Evolutionary conservation across 306 rosid genomes (phyloP), one percentile per base, ranked within the genome.

Genomic region (Fragaria vesca): DNA sequence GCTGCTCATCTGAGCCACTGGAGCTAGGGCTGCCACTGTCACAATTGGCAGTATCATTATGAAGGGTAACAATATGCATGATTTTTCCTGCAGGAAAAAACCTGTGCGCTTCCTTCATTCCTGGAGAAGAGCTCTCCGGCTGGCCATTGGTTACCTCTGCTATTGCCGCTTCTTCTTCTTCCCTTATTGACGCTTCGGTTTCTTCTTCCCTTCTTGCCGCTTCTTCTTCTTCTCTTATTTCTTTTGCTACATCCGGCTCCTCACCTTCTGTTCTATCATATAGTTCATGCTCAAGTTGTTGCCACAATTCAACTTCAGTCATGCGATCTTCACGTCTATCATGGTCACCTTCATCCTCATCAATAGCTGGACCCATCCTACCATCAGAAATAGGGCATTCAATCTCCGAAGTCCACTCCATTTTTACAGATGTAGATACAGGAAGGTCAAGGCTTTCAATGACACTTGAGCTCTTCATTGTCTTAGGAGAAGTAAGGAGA

Each of bases 271-370:
- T 62, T 75, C 79, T 71, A 60, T 90, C 94, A 52, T 88, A 87
- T 74, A 95, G 90, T 74, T 91, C 96, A 32, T 91, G 97, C 79
- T 95, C 97, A 58, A 93, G 93, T 80, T 88, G 96, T 36, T 95
- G 91, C 99, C 99, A 93, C 86, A 93, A 74, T 81, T 93, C 96
- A 38, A 78, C 99, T 84, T 95, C 97, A 60, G 92, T 87, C 93
- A 89, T 86, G 17, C 71, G 84, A 67, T 95, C 93, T 76, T 87
- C 89, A 1, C 40, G 83, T 74, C 91, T 75, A 74, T 85, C 84
- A 66, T 78, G 81, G 79, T 71, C 89, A 36, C 66, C 51, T 57
- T 78, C 86, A 60, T 83, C 81, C 30, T 43, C 81, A 63, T 76
- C 85, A 66, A 45, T 77, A 43, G 84, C 75, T 36, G 54, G 78